Evolutionary conservation across 2,329 filamentous ascomycete genomes (phyloP), one percentile per base, ranked within the genome.

Genomic region (Alternaria angustiovoidea): DNA sequence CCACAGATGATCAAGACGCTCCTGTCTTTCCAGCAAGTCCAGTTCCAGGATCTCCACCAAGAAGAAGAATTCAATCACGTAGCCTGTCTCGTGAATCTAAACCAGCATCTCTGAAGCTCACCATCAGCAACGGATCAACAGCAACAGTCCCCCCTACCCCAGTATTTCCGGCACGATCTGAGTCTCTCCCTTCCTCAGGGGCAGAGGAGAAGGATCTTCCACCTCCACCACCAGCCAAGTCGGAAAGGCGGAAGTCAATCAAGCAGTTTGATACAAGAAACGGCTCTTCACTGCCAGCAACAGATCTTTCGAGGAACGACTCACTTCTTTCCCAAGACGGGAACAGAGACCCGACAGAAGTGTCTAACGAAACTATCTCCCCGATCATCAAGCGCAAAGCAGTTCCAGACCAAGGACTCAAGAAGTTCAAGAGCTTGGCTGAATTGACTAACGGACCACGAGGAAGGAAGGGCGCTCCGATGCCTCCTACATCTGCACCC

Each of bases 101-200:
- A 47, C 77, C 77, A 7, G 67, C 73, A n/a, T 72, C 72, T 8
- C 69, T 79, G 7, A 77, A 66, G 28, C 65, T 79, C 11, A 63
- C 60, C 28, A 61, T 65, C 28, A 78, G 75, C 68, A 79, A 79
- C 72, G 77, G 77, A 43, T 72, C 77, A n/a, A 79, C 77, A 36
- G 77, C 76, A 7, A 62, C 62, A 11, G 57, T 77, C 11, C 75
- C 73, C 34, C 63, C 70, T 18, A 66, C 68, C 34, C 72, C 74
- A 36, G 56, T 52, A 49, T 47, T 67, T 11, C 57, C 67, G 16
- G 56, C 55, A 30, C 59, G 42, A 32, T 51, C 64, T 20, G 52
- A 56, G 47, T 34, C 49, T 26, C 55, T 64, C 47, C 62, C 63
- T 24, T 66, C 65, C 2, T 53, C 66, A 12, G 44, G 53, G 22